Base-by-base conservation (phyloP, 352 stramenopile species). In the Phytophthora sp. region DNA sequence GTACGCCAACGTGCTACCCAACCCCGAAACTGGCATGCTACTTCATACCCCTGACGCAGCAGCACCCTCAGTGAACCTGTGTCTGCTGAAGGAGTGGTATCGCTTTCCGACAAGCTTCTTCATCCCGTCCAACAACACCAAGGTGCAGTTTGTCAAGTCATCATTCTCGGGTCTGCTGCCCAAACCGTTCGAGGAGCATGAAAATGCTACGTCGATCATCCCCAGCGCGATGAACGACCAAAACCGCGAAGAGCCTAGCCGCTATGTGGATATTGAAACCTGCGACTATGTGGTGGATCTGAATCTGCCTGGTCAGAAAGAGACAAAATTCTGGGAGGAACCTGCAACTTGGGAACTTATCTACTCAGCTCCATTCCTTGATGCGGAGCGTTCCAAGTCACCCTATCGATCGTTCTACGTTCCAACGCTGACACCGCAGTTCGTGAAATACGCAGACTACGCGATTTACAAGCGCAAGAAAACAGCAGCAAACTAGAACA, bases 81-180 rank as follows among this genome's bases (percentile, higher is more conserved):
- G 97, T 70, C 85, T 98, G n/a, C 91, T 93, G 37, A 97, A 97
- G 62, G 97, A 99, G 91, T 99, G 97, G 97, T 94, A 99, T 79
- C 81, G 95, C 37, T 99, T 98, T 69, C 95, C 96, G 0, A 92
- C 92, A 13, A 98, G 82, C 41, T 99, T 99, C 66, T 99, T 98
- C 64, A 74, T 99, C n/a, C 96, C 96, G 20, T 71, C 75, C 27
- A 92, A 92, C 41, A 68, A 71, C 24, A 83, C 81, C 51, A 73
- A 63, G 28, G 71, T 99, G 18, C 78, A 79, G 20, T 99, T 99
- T 77, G 71, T 99, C 24, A 90, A 90, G 54, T 97, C 90, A 9
- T 85, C 75, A 4, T 99, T 99, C 76, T 67, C 61, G 26, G 97
- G 97, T 4, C 85, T 98, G 61, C 76, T 99, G 30, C 97, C 97